phyloP scores from a whole-genome alignment of 768 basidiomycete species.

The Pseudohyphozyma bogoriensis region DNA sequence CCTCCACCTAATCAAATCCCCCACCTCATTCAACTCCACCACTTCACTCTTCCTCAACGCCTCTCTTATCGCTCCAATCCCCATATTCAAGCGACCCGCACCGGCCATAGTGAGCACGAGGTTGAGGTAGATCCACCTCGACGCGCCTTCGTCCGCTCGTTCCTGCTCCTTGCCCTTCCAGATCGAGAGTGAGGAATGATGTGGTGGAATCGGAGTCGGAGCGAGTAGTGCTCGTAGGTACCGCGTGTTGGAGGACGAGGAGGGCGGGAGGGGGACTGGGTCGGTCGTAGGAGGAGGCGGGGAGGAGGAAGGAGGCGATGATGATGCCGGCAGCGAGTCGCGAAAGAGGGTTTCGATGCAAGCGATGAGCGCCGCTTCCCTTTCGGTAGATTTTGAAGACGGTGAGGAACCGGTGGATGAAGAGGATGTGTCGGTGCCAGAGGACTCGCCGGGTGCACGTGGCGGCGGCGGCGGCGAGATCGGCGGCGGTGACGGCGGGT shows the following conservation, averaged over 20 bases:
- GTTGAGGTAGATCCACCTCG: slow-evolving; percentile 22
- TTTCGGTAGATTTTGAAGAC: slow-evolving; percentile 5
- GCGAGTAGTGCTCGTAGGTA: slow-evolving; percentile 20
- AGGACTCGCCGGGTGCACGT: not conserved
- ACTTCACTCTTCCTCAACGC: slow-evolving; percentile 11
- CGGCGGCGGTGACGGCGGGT: not conserved
- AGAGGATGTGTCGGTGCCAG: not conserved
- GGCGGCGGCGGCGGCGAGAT: not conserved
- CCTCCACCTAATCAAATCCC: slow-evolving; percentile 17
- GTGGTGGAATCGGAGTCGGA: no score
- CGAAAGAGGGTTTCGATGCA: slow-evolving; percentile 18
- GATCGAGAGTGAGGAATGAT: no score
- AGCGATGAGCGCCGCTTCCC: slow-evolving; percentile 15
- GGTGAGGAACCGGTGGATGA: no score
- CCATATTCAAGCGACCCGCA: slow-evolving; percentile 14
- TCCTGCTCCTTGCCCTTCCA: no score
- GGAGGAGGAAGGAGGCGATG: not conserved
- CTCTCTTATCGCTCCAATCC: slow-evolving; percentile 7
- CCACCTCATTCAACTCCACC: slow-evolving; percentile 16
- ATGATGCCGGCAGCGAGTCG: slow-evolving; percentile 8
- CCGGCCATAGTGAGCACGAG: slow-evolving; percentile 16
- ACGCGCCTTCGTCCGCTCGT: slow-evolving; percentile 4
- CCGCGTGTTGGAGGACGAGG: slow-evolving; percentile 18
- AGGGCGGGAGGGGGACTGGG: slow-evolving; percentile 7
- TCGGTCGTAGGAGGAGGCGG: slow-evolving; percentile 3